A percentile compares a stretch with the other conserved stretches of the same genome.
Conservation (phyloP, 2,329 filamentous ascomycete genomes). For the Colletotrichum incanum region DNA sequence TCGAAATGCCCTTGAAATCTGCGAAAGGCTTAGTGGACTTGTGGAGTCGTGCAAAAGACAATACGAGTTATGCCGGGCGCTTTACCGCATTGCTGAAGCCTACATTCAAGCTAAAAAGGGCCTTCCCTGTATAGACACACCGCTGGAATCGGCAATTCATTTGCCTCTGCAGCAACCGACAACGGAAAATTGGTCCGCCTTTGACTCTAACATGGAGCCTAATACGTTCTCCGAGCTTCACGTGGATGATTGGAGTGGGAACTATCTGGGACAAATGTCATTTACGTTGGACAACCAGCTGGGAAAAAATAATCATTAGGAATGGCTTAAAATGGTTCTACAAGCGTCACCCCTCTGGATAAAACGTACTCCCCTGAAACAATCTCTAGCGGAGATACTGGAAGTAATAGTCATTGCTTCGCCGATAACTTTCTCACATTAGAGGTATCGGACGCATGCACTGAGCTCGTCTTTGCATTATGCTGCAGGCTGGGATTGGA, state of each 20-base stretch:
- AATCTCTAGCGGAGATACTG: neutral
- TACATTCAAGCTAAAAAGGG: constrained; percentile 32
- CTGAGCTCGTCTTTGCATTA: too few species aligned
- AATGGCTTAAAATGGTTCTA: neutral
- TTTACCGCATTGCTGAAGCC: constrained; percentile 34
- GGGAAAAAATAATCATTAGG: neutral
- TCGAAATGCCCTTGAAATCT: constrained; percentile 20
- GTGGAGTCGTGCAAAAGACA: constrained; percentile 28
- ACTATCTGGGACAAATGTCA: constrained; percentile 29
- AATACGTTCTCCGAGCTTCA: neutral
- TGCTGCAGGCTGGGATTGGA: too few species aligned
- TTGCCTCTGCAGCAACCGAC: constrained; percentile 17
- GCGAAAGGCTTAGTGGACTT: constrained; percentile 21
- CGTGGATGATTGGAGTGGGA: constrained; percentile 23
- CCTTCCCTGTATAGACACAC: neutral
- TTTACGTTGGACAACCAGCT: constrained; percentile 32
- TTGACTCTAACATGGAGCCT: constrained; percentile 12
- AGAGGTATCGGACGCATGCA: too few species aligned
- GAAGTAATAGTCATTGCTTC: too few species aligned
- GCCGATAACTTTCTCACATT: too few species aligned
- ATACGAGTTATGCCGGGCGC: constrained; percentile 23
- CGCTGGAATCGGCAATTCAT: constrained; percentile 3
- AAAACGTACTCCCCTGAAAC: too few species aligned
- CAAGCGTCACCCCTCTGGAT: neutral
- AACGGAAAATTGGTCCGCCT: constrained; percentile 4